phyloP scores from a whole-genome alignment of 106 monocot species.

The Hemerocallis citrina region DNA sequence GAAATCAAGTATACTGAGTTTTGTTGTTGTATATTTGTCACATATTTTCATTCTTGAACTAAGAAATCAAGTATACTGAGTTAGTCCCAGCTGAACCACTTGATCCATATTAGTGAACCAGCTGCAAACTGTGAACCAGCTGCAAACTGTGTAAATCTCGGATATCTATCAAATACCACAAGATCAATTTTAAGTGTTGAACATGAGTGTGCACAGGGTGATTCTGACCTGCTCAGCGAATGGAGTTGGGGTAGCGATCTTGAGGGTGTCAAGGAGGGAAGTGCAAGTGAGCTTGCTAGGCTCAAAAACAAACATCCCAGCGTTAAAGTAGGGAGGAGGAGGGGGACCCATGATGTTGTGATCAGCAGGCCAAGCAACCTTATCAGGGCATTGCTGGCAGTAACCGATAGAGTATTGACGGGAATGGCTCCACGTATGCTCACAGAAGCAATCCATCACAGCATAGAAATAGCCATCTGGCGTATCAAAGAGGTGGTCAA shows the following conservation, averaged over 20 bases:
- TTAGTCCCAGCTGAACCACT: neutral
- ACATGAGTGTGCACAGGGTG: neutral
- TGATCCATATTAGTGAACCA: neutral
- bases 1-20: no score
- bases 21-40: no score
- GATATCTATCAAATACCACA: neutral
- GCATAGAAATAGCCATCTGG: conserved; percentile 55
- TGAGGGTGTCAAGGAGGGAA: conserved; percentile 32
- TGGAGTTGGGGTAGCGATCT: conserved; percentile 29
- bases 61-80: no score
- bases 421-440: conserved; percentile 76
- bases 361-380: conserved; percentile 39
- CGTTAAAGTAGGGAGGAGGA: conserved; percentile 66
- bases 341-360: conserved; percentile 24
- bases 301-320: conserved; percentile 71
- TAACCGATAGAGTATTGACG: conserved; percentile 52
- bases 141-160: neutral
- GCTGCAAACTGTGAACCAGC: neutral
- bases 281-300: conserved; percentile 29
- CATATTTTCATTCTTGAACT: no score
- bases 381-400: conserved; percentile 75
- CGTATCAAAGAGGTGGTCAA: conserved; percentile 61
- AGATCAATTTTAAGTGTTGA: no score
- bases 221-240: conserved; percentile 70
- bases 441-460: conserved; percentile 82